Percentiles rank a stretch among this genome's conserved stretches.
These are phyloP conservation scores for Agaricus blazei DNA, from an alignment of 768 basidiomycete species.

Conservation along the genomic window DNA sequence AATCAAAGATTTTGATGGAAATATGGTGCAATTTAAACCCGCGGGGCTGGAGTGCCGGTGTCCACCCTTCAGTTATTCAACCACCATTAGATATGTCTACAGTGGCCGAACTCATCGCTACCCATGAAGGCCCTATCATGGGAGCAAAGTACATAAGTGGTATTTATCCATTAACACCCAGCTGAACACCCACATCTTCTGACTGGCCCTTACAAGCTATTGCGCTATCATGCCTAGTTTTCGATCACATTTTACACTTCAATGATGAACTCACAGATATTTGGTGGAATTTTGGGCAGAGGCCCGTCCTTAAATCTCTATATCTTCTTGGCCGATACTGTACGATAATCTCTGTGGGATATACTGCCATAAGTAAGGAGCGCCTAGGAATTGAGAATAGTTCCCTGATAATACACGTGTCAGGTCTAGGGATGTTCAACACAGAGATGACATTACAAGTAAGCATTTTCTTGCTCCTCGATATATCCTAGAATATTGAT, in stretches of 20 bases:
- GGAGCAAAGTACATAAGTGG: background rate
- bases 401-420: background rate
- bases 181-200: background rate
- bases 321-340: background rate
- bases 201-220: background rate
- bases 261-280: background rate
- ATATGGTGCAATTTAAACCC: no score
- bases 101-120: background rate
- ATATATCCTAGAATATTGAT: no score
- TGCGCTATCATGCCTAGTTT: background rate
- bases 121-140: background rate
- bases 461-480: background rate
- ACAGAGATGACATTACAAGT: background rate
- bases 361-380: background rate
- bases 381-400: background rate
- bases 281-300: background rate
- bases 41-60: no score
- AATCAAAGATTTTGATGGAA: no score
- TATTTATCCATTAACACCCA: background rate
- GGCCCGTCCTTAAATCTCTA: background rate
- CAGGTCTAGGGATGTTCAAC: background rate
- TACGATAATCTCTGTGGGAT: background rate
- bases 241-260: background rate
- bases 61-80: no score
- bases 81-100: background rate